These are phyloP conservation scores for Puccinia polysora DNA, from an alignment of 1,284 basidiomycete species.

Conservation along the genomic window DNA sequence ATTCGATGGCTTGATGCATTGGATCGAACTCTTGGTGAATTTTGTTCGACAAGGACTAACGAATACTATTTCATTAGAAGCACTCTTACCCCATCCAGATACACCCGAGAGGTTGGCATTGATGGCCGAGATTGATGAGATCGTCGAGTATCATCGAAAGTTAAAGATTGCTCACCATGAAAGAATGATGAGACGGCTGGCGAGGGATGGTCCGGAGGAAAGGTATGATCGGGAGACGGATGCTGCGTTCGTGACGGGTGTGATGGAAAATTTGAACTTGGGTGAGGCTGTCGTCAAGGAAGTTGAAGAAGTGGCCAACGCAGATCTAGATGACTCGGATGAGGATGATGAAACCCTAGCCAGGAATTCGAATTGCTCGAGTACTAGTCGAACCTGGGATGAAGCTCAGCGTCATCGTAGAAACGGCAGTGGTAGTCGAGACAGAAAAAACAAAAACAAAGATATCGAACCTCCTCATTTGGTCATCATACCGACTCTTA, in stretches of 20 bases:
- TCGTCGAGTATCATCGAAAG: slow-evolving; percentile 84
- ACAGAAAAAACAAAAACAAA: slow-evolving; percentile 56
- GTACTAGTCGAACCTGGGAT: slow-evolving; percentile 1
- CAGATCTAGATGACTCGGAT: slow-evolving; percentile 20
- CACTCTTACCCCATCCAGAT: slow-evolving; percentile 68
- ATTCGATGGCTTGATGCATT: slow-evolving; percentile 89
- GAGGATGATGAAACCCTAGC: not conserved
- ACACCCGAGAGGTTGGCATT: slow-evolving; percentile 70
- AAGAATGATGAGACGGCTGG: slow-evolving; percentile 72
- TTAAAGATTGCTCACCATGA: slow-evolving; percentile 85
- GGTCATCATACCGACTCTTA: slow-evolving; percentile 66
- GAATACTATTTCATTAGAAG: slow-evolving; percentile 69
- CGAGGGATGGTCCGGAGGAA: slow-evolving; percentile 20
- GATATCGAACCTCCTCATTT: slow-evolving; percentile 70
- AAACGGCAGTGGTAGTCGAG: not conserved
- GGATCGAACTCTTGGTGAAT: slow-evolving; percentile 93
- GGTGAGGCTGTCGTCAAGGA: slow-evolving; percentile 9
- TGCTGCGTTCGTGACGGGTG: slow-evolving; percentile 26
- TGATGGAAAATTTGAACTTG: slow-evolving; percentile 38
- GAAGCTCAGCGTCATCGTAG: not conserved
- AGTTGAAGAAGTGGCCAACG: slow-evolving; percentile 33
- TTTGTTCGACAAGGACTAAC: slow-evolving; percentile 79
- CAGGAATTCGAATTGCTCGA: slow-evolving; percentile 16
- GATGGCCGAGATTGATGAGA: slow-evolving; percentile 74
- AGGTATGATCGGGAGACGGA: slow-evolving; percentile 26